Base-by-base conservation (phyloP, 1,284 basidiomycete species). In the Entoloma clypeatum region DNA sequence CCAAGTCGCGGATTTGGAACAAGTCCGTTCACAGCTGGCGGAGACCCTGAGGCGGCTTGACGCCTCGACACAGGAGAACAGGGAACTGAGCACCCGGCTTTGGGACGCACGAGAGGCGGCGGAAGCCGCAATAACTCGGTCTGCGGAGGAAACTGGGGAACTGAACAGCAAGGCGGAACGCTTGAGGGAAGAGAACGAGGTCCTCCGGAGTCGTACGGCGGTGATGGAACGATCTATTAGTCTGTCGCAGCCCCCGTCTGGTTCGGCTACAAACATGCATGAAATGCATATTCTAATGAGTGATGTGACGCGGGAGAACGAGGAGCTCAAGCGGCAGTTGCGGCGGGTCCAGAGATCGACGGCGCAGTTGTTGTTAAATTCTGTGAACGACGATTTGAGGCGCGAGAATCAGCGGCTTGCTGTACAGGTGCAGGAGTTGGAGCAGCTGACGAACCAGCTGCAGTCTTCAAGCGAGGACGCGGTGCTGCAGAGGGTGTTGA, bases 151-250 rank as follows among this genome's bases (percentile, higher is more conserved):
- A 24, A 23, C 35, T 5, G 45, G 44, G 10, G 31, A 29, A 19
- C 31, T 53, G 36, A 34, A 31, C 27, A 31, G 40, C 27, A 43
- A 45, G 6, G 41, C 54, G 3, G 45, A 44, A 18, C 30, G 36
- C 16, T 29, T 59, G 17, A 45, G 54, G 24, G 33, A 49, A 33
- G 51, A 55, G 19, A 58, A 57, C 18, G 23, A 44, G 24, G 38
- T 30, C 2, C 35, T 57, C 5, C 48, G 39, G 1, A 38, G 24
- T 6, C 52, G 61, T 19, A 47, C 61, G 3, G 43, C 57, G 30
- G 53, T 58, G 21, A 62, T 61, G 55, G 53, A 63, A 28, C 48
- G 51, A 27, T 52, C 57, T 7, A 61, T 66, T 55, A 59, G 56
- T 28, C 54, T 54, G 23, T 39, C 61, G 10, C 48, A 60, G n/a